phyloP scores from a whole-genome alignment of 2,329 filamentous ascomycete genomes.

The Xylaria polymorpha region DNA sequence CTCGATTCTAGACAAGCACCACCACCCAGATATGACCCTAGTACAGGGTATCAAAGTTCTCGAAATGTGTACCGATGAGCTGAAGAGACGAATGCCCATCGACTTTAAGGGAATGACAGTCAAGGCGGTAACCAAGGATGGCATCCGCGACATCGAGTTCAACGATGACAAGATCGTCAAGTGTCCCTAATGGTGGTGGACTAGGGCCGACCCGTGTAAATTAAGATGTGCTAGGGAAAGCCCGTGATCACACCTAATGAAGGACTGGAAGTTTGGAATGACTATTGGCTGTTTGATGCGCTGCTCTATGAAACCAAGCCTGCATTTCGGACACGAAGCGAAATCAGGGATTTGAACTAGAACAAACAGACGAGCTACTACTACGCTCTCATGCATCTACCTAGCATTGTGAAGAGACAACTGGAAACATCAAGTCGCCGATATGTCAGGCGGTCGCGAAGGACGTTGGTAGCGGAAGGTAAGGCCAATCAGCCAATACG shows the following conservation, averaged over 20 bases:
- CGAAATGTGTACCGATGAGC: conserved; percentile 93
- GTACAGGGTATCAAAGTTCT: conserved; percentile 93
- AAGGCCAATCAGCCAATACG: conserved; percentile 4
- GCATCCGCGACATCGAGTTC: conserved; percentile 85
- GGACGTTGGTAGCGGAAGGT: not conserved
- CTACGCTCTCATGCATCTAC: not conserved
- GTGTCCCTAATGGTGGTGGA: conserved; percentile 59
- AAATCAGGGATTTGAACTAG: not conserved
- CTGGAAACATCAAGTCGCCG: not conserved
- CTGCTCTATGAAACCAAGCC: conserved; percentile 6
- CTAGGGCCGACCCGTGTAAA: conserved; percentile 47
- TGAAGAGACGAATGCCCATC: conserved; percentile 95
- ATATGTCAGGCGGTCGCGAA: conserved; percentile 1
- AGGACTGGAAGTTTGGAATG: conserved; percentile 34
- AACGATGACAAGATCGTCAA: conserved; percentile 81
- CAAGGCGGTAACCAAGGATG: conserved; percentile 95
- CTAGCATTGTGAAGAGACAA: not conserved
- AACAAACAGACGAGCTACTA: conserved; percentile 5
- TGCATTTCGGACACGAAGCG: not conserved
- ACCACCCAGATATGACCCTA: conserved; percentile 91
- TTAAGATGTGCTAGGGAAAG: conserved; percentile 45
- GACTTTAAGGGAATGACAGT: conserved; percentile 98
- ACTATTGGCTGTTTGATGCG: conserved; percentile 4
- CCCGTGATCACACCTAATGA: conserved; percentile 39
- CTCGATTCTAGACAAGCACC: conserved; percentile 97